Evolutionary conservation across 495 filamentous ascomycete species (phyloP).

Genomic region (Clavariopsis aquatica): DNA sequence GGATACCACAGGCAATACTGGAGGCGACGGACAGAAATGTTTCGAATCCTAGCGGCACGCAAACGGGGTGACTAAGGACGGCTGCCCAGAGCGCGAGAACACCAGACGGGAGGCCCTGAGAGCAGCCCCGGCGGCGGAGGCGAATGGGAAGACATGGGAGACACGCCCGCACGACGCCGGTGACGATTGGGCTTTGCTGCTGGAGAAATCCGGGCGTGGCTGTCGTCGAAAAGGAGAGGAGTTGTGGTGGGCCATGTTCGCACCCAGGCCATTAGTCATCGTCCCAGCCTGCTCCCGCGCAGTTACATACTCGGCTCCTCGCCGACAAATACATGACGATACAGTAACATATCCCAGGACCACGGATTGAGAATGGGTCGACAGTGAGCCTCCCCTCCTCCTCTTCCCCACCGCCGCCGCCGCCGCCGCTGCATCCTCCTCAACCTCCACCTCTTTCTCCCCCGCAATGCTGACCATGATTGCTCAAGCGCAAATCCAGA

Average conservation of each 20-base stretch:
- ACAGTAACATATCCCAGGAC: conserved; percentile 26
- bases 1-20: not conserved
- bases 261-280: not conserved
- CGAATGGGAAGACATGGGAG: not conserved
- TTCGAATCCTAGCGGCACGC: not conserved
- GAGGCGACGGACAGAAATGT: not conserved
- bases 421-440: too few species aligned
- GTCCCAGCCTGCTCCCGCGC: not conserved
- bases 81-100: too few species aligned
- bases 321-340: not conserved
- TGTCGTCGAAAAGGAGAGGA: not conserved
- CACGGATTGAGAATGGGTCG: not conserved
- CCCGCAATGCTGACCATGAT: conserved; percentile 4
- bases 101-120: too few species aligned
- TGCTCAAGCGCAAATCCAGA: conserved; percentile 41
- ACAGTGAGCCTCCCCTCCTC: not conserved
- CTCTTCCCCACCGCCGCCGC: not conserved
- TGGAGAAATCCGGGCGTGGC: not conserved
- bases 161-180: not conserved
- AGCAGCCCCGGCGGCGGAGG: too few species aligned
- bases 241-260: not conserved
- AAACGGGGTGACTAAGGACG: not conserved
- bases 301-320: not conserved
- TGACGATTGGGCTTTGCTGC: not conserved
- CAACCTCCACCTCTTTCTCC: too few species aligned